Conservation (phyloP, 2,329 filamentous ascomycete genomes). For the Bipolaris bicolor region DNA sequence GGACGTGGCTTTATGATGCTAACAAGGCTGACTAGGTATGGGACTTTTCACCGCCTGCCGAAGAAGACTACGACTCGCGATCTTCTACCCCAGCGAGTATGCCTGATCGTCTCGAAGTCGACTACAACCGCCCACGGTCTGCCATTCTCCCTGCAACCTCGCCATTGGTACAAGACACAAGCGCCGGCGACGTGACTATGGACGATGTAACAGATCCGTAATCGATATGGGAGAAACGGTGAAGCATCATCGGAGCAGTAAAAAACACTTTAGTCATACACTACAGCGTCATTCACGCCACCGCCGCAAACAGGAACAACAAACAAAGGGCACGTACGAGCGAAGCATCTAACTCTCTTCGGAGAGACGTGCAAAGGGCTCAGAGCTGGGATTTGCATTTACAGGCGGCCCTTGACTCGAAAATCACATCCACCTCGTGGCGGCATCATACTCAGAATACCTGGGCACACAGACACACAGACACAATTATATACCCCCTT, state of each 20-base stretch:
- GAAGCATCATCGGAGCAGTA: constrained; percentile 1
- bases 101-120: constrained; percentile 47
- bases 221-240: neutral
- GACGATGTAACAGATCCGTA: constrained; percentile 33
- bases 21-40: constrained; percentile 70
- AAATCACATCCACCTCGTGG: neutral
- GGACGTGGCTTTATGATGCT: constrained; percentile 18
- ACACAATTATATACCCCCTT: too few relatives aligned
- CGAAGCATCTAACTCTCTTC: neutral
- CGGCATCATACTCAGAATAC: too few relatives aligned
- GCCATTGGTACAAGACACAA: constrained; percentile 30
- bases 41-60: constrained; percentile 84
- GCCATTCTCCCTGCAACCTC: constrained; percentile 36
- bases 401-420: too few relatives aligned
- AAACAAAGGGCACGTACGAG: neutral
- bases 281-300: neutral
- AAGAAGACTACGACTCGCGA: constrained; percentile 52
- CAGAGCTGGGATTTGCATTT: neutral
- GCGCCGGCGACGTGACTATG: constrained; percentile 41
- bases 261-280: neutral
- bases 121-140: constrained; percentile 42
- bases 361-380: neutral
- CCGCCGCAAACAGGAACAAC: neutral
- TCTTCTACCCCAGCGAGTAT: constrained; percentile 53
- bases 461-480: too few relatives aligned